Percentiles rank a stretch among this genome's conserved stretches.
Evolutionary conservation across 129 eudicot genomes (phyloP).

Genomic region (Lactuca sativa): DNA sequence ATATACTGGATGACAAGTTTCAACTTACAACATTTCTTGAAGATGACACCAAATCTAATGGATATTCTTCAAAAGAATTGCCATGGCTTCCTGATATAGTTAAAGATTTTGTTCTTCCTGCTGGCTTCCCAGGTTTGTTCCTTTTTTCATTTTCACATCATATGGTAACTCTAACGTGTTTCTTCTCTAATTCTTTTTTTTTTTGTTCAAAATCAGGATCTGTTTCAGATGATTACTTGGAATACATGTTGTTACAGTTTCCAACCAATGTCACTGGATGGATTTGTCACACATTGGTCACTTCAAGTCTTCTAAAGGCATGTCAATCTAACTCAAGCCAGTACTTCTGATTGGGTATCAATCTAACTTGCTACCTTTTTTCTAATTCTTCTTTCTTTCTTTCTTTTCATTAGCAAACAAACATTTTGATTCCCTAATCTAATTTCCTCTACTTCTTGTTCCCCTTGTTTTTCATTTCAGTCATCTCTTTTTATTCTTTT

Average conservation of each 20-base stretch:
- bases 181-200: conserved; percentile 18
- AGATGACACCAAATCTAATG: conserved; percentile 34
- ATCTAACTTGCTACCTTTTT: conserved; percentile 10
- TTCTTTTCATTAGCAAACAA: conserved; percentile 2
- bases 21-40: conserved; percentile 53
- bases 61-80: conserved; percentile 37
- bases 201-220: conserved; percentile 45
- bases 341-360: conserved; percentile 45
- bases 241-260: conserved; percentile 82
- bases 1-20: conserved; percentile 48
- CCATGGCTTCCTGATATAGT: conserved; percentile 78
- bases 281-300: conserved; percentile 95
- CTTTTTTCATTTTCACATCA: not conserved
- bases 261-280: conserved; percentile 97
- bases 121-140: conserved; percentile 81
- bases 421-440: not conserved
- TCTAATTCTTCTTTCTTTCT: too few species aligned
- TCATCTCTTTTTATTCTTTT: not conserved
- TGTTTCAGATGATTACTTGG: conserved; percentile 95
- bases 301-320: conserved; percentile 99
- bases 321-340: conserved; percentile 59
- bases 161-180: not conserved
- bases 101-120: conserved; percentile 79
- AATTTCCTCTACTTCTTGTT: not conserved
- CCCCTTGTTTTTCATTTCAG: not conserved